Percentiles rank a stretch among this genome's conserved stretches.
Conservation (phyloP, 2,329 filamentous ascomycete species). For the Periconia macrospinosa region DNA sequence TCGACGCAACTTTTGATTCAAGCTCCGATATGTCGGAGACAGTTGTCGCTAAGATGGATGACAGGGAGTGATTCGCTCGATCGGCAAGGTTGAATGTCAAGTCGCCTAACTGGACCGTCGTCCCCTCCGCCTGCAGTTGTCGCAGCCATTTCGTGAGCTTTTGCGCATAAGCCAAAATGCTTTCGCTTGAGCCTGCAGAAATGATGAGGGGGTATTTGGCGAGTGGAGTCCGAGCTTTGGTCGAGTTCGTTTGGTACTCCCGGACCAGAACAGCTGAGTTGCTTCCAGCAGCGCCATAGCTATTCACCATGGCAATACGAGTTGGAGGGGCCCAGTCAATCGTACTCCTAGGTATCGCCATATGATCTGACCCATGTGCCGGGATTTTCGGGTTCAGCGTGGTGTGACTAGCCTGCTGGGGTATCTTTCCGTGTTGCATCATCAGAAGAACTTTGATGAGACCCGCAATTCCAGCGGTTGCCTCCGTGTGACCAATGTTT, state of each 20-base stretch:
- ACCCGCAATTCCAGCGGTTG: constrained; percentile 33
- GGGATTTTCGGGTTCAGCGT: constrained; percentile 21
- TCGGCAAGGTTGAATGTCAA: constrained; percentile 2
- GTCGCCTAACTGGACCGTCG: neutral
- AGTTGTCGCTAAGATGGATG: neutral
- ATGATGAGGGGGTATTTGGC: constrained; percentile 8
- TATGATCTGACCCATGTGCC: constrained; percentile 8
- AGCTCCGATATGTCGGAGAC: neutral
- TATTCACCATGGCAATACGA: constrained; percentile 35
- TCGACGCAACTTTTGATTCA: neutral
- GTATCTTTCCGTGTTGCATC: constrained; percentile 15
- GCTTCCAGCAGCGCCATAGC: constrained; percentile 33
- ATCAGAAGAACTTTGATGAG: constrained; percentile 25
- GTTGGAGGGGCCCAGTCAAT: constrained; percentile 8
- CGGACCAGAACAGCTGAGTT: constrained; percentile 1
- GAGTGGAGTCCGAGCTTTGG: neutral
- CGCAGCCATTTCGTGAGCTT: neutral
- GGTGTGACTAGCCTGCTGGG: constrained; percentile 17
- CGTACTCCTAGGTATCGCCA: constrained; percentile 7
- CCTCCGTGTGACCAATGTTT: constrained; percentile 39
- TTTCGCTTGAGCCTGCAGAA: neutral
- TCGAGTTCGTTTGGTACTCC: neutral
- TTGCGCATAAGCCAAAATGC: neutral
- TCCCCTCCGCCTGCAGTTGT: neutral
- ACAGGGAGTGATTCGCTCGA: neutral